phyloP scores from a whole-genome alignment of 768 basidiomycete genomes.

The Collybia sordida region DNA sequence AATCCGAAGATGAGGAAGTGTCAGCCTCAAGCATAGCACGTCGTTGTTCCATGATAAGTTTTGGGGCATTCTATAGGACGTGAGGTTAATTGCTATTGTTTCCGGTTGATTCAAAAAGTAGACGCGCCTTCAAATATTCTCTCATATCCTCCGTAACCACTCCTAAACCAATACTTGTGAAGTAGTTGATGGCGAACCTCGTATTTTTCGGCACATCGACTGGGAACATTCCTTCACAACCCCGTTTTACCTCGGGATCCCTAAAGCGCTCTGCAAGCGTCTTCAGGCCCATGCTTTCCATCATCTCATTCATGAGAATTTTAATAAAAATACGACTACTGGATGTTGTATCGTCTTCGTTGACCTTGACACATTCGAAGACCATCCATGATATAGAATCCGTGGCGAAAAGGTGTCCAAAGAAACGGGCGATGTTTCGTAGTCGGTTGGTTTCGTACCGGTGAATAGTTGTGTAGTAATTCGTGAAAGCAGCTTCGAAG shows the following conservation, averaged over 20 bases:
- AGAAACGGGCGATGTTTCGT: conserved; percentile 96
- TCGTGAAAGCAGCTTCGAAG: conserved; percentile 83
- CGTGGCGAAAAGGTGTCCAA: conserved; percentile 85
- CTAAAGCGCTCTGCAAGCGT: conserved; percentile 85
- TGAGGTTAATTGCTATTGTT: conserved; percentile 5
- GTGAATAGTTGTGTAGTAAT: conserved; percentile 95
- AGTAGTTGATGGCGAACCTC: conserved; percentile 95
- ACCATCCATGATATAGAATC: conserved; percentile 91
- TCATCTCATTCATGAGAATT: conserved; percentile 94
- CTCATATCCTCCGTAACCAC: conserved; percentile 94
- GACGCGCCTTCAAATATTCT: conserved; percentile 84
- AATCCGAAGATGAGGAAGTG: conserved; percentile 36
- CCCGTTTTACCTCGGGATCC: conserved; percentile 76
- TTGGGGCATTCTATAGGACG: conserved; percentile 80
- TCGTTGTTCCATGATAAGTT: conserved; percentile 91
- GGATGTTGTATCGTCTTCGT: conserved; percentile 96
- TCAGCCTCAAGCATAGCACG: conserved; percentile 81
- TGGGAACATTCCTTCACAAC: conserved; percentile 89
- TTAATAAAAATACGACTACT: conserved; percentile 97
- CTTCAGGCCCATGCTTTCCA: conserved; percentile 91
- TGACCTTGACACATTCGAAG: conserved; percentile 84
- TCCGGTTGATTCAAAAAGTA: conserved; percentile 1
- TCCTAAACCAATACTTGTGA: conserved; percentile 92
- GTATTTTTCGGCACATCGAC: conserved; percentile 96
- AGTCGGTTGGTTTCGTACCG: conserved; percentile 98